These are phyloP conservation scores for Primulina tabacum DNA, from an alignment of 257 asterid genomes.

Conservation along the genomic window DNA sequence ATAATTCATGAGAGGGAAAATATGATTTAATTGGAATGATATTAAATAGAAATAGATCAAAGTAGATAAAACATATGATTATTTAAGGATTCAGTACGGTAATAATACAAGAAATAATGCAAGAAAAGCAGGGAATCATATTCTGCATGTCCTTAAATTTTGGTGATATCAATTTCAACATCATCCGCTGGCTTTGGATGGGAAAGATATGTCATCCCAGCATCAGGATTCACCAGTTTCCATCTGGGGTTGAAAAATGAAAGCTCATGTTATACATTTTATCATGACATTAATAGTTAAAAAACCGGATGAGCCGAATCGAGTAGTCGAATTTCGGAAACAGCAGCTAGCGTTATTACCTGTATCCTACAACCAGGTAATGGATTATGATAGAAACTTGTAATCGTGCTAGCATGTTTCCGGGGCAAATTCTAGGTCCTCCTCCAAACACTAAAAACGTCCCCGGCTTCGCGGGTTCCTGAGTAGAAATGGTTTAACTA, in stretches of 20 bases:
- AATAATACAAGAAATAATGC: too few species aligned
- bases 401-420: slow-evolving; percentile 64
- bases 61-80: too few species aligned
- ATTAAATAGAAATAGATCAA: too few species aligned
- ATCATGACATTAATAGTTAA: neutral
- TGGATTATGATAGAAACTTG: slow-evolving; percentile 47
- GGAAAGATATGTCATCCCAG: slow-evolving; percentile 37
- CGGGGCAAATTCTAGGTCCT: slow-evolving; percentile 56
- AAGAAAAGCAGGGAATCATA: neutral
- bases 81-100: too few species aligned
- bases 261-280: neutral
- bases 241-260: slow-evolving; percentile 30
- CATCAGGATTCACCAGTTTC: slow-evolving; percentile 46
- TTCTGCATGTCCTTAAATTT: slow-evolving; percentile 19
- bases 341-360: slow-evolving; percentile 23
- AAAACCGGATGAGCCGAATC: neutral
- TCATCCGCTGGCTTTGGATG: slow-evolving; percentile 43
- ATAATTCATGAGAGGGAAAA: too few species aligned
- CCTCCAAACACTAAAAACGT: slow-evolving; percentile 57
- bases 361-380: slow-evolving; percentile 56
- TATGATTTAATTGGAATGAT: too few species aligned
- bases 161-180: slow-evolving; percentile 43
- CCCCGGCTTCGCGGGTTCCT: slow-evolving; percentile 48
- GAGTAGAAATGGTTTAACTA: neutral
- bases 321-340: too few species aligned